These are phyloP conservation scores for Orbilia oligospora DNA, from an alignment of 2,329 filamentous ascomycete species.

Conservation along the genomic window DNA sequence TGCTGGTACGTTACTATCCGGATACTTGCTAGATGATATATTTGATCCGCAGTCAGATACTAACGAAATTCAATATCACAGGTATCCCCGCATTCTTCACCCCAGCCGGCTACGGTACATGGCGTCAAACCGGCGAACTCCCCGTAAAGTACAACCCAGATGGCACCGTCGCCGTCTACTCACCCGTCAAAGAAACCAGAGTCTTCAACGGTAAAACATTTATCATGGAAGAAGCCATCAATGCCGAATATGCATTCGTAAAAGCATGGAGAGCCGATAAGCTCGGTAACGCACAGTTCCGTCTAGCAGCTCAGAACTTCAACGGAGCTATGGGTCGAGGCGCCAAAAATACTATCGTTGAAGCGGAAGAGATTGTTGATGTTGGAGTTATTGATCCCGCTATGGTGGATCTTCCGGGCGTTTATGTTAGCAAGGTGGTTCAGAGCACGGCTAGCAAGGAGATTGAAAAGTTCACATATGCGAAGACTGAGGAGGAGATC, in stretches of 20 bases:
- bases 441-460: conserved; percentile 79
- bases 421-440: conserved; percentile 86
- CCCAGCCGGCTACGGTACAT: conserved; percentile 78
- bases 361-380: conserved; percentile 86
- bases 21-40: neutral
- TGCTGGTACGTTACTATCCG: conserved; percentile 68
- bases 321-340: conserved; percentile 85
- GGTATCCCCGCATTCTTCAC: conserved; percentile 86
- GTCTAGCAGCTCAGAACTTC: conserved; percentile 82
- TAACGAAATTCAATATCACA: conserved; percentile 7
- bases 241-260: conserved; percentile 82
- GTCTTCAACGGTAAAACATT: conserved; percentile 81
- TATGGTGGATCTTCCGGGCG: conserved; percentile 82
- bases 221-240: conserved; percentile 82
- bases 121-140: conserved; percentile 78
- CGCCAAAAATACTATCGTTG: conserved; percentile 82
- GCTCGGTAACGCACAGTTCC: conserved; percentile 84
- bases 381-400: conserved; percentile 80
- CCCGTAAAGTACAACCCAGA: conserved; percentile 75
- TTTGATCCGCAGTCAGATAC: neutral
- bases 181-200: conserved; percentile 77
- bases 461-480: conserved; percentile 78
- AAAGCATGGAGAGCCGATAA: conserved; percentile 83
- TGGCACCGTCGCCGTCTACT: conserved; percentile 75
- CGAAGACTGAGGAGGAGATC: conserved; percentile 67